These are phyloP conservation scores for Glonium stellatum DNA, from an alignment of 495 filamentous ascomycete species.

Conservation along the genomic window DNA sequence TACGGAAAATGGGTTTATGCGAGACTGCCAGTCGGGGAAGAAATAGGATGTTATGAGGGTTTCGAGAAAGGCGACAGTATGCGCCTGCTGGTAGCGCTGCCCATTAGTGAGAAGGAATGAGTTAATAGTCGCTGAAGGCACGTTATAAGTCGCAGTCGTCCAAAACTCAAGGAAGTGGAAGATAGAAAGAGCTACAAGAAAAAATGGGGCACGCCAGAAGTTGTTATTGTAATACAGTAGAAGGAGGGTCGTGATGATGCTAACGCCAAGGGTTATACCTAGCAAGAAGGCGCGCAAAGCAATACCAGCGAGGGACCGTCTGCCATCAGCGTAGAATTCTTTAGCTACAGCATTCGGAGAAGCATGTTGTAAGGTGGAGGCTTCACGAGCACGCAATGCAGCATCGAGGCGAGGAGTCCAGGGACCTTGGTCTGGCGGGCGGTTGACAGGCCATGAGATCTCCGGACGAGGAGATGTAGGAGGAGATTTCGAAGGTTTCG, in stretches of 20 bases:
- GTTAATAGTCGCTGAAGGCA: slow-evolving; percentile 55
- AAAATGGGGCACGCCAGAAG: slow-evolving; percentile 80
- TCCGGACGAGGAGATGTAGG: slow-evolving; percentile 14
- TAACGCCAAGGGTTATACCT: slow-evolving; percentile 44
- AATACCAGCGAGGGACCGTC: slow-evolving; percentile 64
- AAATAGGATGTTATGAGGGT: slow-evolving; percentile 53
- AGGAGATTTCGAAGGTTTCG: background rate
- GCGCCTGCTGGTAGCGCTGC: slow-evolving; percentile 74
- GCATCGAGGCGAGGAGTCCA: slow-evolving; percentile 24
- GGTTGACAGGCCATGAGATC: slow-evolving; percentile 25
- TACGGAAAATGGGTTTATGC: slow-evolving; percentile 29
- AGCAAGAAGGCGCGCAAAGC: slow-evolving; percentile 63
- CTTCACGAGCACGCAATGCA: slow-evolving; percentile 18
- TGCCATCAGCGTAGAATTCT: slow-evolving; percentile 26
- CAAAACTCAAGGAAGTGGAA: slow-evolving; percentile 98
- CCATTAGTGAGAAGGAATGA: slow-evolving; percentile 87
- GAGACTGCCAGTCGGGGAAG: slow-evolving; percentile 46
- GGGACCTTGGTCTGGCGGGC: slow-evolving; percentile 10
- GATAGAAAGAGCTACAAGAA: slow-evolving; percentile 62
- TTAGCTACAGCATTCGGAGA: slow-evolving; percentile 5
- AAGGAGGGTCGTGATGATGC: slow-evolving; percentile 39
- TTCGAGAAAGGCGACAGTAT: slow-evolving; percentile 65
- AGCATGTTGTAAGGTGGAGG: slow-evolving; percentile 11
- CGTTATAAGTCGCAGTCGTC: slow-evolving; percentile 79
- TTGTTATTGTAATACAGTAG: slow-evolving; percentile 38